These are phyloP conservation scores for rapeseed (Brassica napus) DNA, from an alignment of 345 rosid species.

Conservation along the genomic window DNA sequence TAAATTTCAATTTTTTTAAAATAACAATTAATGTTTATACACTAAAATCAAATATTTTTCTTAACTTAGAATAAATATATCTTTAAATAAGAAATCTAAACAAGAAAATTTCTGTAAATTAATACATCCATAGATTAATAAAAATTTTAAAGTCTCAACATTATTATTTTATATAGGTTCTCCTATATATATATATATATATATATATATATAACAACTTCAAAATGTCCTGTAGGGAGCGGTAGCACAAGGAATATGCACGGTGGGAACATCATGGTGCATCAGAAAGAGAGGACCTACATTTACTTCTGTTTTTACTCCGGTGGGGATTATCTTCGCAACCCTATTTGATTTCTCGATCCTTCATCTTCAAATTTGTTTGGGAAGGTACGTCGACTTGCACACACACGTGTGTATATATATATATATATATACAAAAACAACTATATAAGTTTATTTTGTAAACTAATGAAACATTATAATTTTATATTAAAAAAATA, in stretches of 20 bases:
- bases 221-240: conserved; percentile 32
- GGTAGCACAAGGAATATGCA: conserved; percentile 45
- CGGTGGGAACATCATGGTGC: conserved; percentile 45
- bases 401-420: neutral
- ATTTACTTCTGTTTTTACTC: conserved; percentile 45
- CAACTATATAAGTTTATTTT: no score
- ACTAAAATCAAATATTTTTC: no score
- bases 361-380: conserved; percentile 35
- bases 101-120: no score
- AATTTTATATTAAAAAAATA: no score
- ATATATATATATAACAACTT: neutral
- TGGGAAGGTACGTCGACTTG: conserved; percentile 34
- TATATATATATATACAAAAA: neutral
- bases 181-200: neutral
- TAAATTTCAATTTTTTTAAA: no score
- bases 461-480: no score
- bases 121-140: no score
- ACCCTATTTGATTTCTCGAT: conserved; percentile 41
- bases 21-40: no score
- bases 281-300: conserved; percentile 41
- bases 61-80: no score
- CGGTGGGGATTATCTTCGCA: conserved; percentile 41
- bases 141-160: no score
- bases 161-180: no score
- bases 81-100: no score